Conservation (phyloP, 331 rosid genomes). For the Saraca asoca region DNA sequence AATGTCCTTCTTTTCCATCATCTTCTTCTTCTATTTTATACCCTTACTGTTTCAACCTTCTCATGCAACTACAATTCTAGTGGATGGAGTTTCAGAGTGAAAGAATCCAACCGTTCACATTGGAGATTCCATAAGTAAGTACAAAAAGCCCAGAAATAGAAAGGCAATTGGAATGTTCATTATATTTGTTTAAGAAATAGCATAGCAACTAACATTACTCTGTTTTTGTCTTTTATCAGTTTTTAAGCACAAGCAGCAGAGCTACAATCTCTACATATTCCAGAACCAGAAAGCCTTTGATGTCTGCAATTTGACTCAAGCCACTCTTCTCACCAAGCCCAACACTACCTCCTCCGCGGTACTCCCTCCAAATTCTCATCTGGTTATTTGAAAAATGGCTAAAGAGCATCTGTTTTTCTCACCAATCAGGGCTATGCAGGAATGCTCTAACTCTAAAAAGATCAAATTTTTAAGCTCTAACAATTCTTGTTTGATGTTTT, state of each 20-base stretch:
- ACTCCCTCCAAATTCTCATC: conserved; percentile 30
- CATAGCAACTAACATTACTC: conserved; percentile 24
- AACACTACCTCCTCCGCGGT: conserved; percentile 65
- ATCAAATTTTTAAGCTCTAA: no score
- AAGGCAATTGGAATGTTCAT: conserved; percentile 3
- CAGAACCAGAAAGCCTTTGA: conserved; percentile 71
- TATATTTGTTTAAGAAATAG: neutral
- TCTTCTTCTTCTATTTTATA: conserved; percentile 45
- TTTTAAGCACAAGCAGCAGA: conserved; percentile 72
- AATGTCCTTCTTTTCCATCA: conserved; percentile 41
- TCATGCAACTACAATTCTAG: conserved; percentile 55
- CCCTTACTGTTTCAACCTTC: conserved; percentile 49
- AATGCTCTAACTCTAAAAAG: neutral
- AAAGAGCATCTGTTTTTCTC: neutral
- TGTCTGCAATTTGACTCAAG: conserved; percentile 74
- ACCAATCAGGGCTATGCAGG: conserved; percentile 14
- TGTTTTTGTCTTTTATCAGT: conserved; percentile 43
- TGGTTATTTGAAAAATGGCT: conserved; percentile 17
- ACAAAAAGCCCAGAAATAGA: neutral
- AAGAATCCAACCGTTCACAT: conserved; percentile 63
- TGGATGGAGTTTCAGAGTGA: conserved; percentile 83
- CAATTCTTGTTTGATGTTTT: no score
- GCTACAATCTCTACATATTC: conserved; percentile 84
- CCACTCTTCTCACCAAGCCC: conserved; percentile 73
- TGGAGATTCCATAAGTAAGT: conserved; percentile 84